Conservation (phyloP, 495 filamentous ascomycete genomes). For the Massariosphaeria phaeospora region DNA sequence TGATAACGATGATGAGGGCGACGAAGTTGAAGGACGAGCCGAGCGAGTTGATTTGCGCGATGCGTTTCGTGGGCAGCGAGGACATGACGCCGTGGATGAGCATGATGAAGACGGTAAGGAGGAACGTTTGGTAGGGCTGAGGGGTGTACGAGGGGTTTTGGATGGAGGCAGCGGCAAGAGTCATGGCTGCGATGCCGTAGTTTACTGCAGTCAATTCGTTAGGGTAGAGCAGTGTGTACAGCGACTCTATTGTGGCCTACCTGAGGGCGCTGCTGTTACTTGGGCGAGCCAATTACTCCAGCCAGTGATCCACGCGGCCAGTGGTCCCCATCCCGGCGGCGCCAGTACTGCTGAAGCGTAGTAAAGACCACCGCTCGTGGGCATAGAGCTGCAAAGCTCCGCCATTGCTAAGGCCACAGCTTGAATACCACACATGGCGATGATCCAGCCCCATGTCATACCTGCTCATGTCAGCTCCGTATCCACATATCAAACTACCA, state of each 20-base stretch:
- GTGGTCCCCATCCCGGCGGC: constrained; percentile 66
- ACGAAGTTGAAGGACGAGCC: constrained; percentile 73
- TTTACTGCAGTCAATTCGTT: no score
- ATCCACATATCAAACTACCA: neutral
- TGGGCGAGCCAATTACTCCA: constrained; percentile 76
- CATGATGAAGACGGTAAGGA: constrained; percentile 66
- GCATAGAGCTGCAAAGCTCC: constrained; percentile 64
- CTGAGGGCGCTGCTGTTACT: constrained; percentile 42
- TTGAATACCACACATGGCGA: constrained; percentile 70
- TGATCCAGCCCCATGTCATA: constrained; percentile 81
- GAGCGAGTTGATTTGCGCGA: constrained; percentile 69
- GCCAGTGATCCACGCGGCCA: constrained; percentile 56
- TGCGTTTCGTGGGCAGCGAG: constrained; percentile 69
- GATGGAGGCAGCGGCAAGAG: constrained; percentile 66
- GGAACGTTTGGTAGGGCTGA: constrained; percentile 63
- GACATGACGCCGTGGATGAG: constrained; percentile 65
- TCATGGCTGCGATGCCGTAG: constrained; percentile 63
- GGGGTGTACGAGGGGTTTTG: constrained; percentile 61
- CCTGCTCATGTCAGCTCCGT: constrained; percentile 38
- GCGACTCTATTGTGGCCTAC: constrained; percentile 3
- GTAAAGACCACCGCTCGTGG: constrained; percentile 71
- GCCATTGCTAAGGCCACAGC: constrained; percentile 66
- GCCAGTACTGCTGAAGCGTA: constrained; percentile 77
- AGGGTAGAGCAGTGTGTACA: neutral
- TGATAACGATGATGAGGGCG: constrained; percentile 60